Conservation (phyloP, 2,329 filamentous ascomycete species). For the Blastomyces emzantsi region DNA sequence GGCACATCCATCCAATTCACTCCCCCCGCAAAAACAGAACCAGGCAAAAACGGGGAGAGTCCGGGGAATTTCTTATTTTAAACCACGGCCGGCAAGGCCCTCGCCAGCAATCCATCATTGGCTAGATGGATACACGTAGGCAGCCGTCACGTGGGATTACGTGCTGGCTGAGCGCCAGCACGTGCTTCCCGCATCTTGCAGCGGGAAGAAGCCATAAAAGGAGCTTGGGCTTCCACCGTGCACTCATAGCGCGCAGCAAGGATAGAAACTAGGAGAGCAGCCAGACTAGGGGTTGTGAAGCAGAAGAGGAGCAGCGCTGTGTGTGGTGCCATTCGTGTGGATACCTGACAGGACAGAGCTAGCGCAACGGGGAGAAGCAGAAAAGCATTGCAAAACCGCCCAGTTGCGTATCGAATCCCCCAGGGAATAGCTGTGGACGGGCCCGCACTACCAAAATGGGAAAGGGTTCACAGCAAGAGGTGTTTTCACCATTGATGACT, state of each 20-base stretch:
- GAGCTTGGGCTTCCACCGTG: not conserved
- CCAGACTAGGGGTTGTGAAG: not conserved
- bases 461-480: not conserved
- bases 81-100: not conserved
- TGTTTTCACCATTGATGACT: not conserved
- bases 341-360: not conserved
- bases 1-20: not conserved
- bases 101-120: too few species aligned
- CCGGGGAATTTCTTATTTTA: not conserved
- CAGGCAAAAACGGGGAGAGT: not conserved
- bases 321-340: not conserved
- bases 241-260: not conserved
- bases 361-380: too few species aligned
- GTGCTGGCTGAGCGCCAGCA: conserved; percentile 9
- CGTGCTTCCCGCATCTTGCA: not conserved
- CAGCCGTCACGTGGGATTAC: conserved; percentile 13
- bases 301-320: not conserved
- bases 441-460: not conserved
- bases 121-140: not conserved
- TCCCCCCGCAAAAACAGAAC: conserved; percentile 1
- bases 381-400: not conserved
- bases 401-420: not conserved
- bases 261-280: not conserved
- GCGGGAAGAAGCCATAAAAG: conserved; percentile 4
- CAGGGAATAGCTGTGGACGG: not conserved